Base-by-base conservation (phyloP, 1,284 basidiomycete genomes). In the Lentinula novae-zelandiae region DNA sequence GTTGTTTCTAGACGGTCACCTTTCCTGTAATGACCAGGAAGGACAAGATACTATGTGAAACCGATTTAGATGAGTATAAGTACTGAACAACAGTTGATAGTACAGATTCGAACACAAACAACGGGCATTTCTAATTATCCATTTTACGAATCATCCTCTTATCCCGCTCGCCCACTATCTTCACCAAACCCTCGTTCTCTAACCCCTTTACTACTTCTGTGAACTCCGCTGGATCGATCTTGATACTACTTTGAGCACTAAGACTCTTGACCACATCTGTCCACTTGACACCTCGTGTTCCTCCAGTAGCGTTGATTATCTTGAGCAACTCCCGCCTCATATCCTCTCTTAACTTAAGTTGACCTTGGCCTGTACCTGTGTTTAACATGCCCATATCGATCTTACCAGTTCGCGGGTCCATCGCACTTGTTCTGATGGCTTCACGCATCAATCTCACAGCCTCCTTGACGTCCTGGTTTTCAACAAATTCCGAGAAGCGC, bases 361-460 rank as follows among this genome's bases (percentile, higher is more conserved):
- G 90, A 38, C 93, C 88, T 63, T 85, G 78, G 2, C 93, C 94
- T 27, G 93, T 93, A 5, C 96, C 96, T 0, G 95, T 97, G 72
- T 95, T 96, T 70, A 99, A 86, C 68, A 99, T 76, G 63, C 96
- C 94, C 82, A 99, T 90, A 73, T 99, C 96, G 70, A 98, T 95
- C 78, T 94, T 90, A 59, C 96, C 96, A 1, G 96, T 98, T 38
- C 92, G 82, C 7, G 96, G 96, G 74, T 98, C 96, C 78, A 95
- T 94, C 65, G 95, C 95, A 68, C 86, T 89, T 65, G 95, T 95
- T 70, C 95, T 89, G 73, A 98, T 91, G 10, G 96, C 97, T 72
- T 97, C 93, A 58, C 93, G 87, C 87, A 99, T 98, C 65, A 99
- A 83, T 12, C 96, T 83, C 67, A 85, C 87, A 1, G 96, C 95